Evolutionary conservation across 495 filamentous ascomycete genomes (phyloP), one percentile per base, ranked within the genome.

Genomic region (Podospora appendiculata): DNA sequence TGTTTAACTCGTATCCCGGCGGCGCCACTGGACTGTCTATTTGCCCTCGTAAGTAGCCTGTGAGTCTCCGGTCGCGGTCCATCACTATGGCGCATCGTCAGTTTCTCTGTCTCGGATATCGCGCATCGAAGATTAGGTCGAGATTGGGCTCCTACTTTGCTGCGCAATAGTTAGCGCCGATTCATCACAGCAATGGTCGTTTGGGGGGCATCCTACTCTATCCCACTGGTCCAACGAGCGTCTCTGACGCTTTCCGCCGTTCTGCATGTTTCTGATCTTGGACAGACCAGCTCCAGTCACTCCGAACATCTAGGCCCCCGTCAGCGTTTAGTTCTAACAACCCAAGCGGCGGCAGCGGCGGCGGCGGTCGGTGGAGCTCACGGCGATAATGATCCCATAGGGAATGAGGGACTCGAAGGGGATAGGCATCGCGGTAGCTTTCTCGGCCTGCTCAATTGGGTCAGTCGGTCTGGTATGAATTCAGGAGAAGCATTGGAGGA

Each of bases 371-470:
- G 18, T 50, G 14, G 48, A 57, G 76, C 89, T 69, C 77, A 96
- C 91, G 66, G 70, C 77, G 47, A 90, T 67, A 72, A 94, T 88
- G 78, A 96, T 91, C 59, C 79, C 93, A 75, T 95, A 97, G 45
- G 93, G 93, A 67, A 98, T 71, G 61, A 98, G 74, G 53, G 90
- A 84, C 79, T 98, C 93, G 76, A 97, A 97, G 48, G 93, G 93
- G 57, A 98, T 83, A 68, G 86, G 89, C 93, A 97, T 97, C 45
- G 62, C 79, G 79, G 57, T 50, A 50, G 53, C 53, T 56, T 32
- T 48, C 8, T 58, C 48, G 56, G 48, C 58, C 64, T 65, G 14
- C 32, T 56, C 42, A 50, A 43, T 57, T 58, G 45, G 2, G 51
- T 65, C 44, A 69, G 62, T 17, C 4, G 8, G 6, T 1, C n/a